Conservation (phyloP, 2,329 filamentous ascomycete genomes). For the Pseudocercospora musae region DNA sequence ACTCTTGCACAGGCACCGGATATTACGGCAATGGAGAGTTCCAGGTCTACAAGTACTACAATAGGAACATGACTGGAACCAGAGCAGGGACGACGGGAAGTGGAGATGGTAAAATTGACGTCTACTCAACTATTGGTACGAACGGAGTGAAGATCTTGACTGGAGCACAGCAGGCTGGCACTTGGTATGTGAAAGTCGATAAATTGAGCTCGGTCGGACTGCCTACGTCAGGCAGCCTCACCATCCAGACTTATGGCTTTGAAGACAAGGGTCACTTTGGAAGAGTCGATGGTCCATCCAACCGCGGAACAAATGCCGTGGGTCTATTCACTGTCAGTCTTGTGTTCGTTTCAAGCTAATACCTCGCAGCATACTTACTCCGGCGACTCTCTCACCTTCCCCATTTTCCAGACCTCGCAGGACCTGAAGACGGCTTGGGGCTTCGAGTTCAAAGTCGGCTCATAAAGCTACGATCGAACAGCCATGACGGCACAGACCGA, state of each 20-base stretch:
- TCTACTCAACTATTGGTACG: conserved; percentile 38
- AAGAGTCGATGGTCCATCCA: conserved; percentile 32
- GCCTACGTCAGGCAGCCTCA: conserved; percentile 32
- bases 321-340: neutral
- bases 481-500: neutral
- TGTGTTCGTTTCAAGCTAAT: conserved; percentile 1
- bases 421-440: conserved; percentile 33
- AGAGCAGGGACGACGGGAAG: conserved; percentile 39
- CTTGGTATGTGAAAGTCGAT: conserved; percentile 38
- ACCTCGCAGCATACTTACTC: conserved; percentile 33
- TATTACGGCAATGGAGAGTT: conserved; percentile 44
- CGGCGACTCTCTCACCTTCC: conserved; percentile 38
- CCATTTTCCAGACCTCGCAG: conserved; percentile 35
- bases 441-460: neutral
- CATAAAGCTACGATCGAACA: neutral
- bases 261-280: conserved; percentile 28
- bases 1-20: conserved; percentile 24
- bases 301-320: conserved; percentile 29
- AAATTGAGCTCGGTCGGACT: conserved; percentile 37
- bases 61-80: conserved; percentile 43
- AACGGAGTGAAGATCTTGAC: conserved; percentile 37
- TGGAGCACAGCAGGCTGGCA: conserved; percentile 33
- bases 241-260: conserved; percentile 34
- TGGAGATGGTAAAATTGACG: conserved; percentile 38
- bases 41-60: conserved; percentile 50